Conservation (phyloP, 2,329 filamentous ascomycete genomes). For the Colletotrichum musicola region DNA sequence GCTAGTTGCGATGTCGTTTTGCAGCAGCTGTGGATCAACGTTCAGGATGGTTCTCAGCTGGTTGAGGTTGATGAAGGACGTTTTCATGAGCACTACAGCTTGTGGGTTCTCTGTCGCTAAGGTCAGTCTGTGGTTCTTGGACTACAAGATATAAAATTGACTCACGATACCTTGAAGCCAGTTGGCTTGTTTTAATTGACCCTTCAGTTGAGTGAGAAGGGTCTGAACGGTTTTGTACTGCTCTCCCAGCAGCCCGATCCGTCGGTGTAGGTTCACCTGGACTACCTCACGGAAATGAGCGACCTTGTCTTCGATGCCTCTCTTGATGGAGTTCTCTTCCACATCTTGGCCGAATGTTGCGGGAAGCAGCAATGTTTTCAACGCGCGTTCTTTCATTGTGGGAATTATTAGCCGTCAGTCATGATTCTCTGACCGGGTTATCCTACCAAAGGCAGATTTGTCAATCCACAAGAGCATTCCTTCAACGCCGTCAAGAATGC, state of each 20-base stretch:
- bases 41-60: neutral
- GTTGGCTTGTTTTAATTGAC: neutral
- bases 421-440: accelerated
- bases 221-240: constrained; percentile 6
- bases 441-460: constrained; percentile 17
- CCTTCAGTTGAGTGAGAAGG: neutral
- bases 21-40: neutral
- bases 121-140: neutral
- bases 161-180: constrained; percentile 1
- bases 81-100: neutral
- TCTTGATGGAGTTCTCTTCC: constrained; percentile 16
- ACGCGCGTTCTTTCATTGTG: constrained; percentile 4
- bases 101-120: constrained; percentile 4
- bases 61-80: neutral
- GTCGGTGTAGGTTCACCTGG: neutral
- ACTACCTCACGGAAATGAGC: neutral
- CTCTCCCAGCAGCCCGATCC: neutral
- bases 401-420: neutral
- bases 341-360: constrained; percentile 1
- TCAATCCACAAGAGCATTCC: constrained; percentile 25
- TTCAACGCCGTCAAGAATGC: constrained; percentile 20
- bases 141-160: too few relatives aligned
- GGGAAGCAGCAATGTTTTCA: constrained; percentile 7
- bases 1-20: constrained; percentile 1
- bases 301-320: constrained; percentile 16